Conservation (phyloP, 345 rosid species). For the Schrenkiella parvula region DNA sequence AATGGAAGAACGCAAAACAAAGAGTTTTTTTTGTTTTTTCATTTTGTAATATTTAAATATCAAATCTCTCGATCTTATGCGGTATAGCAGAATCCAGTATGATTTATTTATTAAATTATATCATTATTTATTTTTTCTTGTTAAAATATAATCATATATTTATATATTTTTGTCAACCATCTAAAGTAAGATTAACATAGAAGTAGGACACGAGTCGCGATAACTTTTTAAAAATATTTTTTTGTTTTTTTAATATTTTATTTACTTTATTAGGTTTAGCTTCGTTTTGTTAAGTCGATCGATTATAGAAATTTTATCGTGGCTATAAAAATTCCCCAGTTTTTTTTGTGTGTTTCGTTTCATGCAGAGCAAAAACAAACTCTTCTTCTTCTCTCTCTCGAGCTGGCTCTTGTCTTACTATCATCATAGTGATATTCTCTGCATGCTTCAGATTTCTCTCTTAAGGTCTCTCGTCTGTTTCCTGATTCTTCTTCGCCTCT, state of each 20-base stretch:
- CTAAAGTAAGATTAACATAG: not conserved
- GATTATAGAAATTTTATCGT: not conserved
- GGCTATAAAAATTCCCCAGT: not conserved
- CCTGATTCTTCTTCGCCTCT: not conserved
- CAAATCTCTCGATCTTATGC: no score
- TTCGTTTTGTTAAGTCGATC: not conserved
- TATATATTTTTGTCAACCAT: conserved; percentile 7
- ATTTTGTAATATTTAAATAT: not conserved
- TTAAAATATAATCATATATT: no score
- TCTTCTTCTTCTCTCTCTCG: not conserved
- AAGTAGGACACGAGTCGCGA: conserved; percentile 23
- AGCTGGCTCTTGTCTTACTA: conserved; percentile 14
- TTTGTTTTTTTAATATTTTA: not conserved
- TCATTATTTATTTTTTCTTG: no score
- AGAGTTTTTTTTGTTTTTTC: not conserved
- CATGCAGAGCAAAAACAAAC: conserved; percentile 22
- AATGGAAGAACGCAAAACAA: conserved; percentile 31
- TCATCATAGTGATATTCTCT: conserved; percentile 22
- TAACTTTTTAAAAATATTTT: not conserved
- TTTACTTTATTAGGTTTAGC: conserved; percentile 10
- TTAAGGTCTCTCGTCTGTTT: not conserved
- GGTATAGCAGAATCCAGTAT: conserved; percentile 10
- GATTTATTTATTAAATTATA: no score
- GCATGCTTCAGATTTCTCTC: conserved; percentile 27
- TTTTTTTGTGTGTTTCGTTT: not conserved